Percentiles rank a stretch among this genome's conserved stretches.
Conservation (phyloP, 2,329 filamentous ascomycete genomes). For the Monilinia laxa region DNA sequence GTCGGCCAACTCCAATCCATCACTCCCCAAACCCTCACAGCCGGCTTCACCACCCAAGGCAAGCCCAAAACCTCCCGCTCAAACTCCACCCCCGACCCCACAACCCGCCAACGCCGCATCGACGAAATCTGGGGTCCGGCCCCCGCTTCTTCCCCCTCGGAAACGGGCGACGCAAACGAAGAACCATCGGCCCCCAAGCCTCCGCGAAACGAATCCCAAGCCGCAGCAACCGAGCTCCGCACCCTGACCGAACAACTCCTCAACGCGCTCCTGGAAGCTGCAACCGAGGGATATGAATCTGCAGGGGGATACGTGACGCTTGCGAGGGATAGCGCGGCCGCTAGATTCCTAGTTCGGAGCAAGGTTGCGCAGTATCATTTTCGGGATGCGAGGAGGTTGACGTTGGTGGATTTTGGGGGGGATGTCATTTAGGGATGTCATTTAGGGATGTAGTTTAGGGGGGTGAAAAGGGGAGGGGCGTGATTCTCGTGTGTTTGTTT, state of each 20-base stretch:
- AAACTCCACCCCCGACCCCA: constrained; percentile 42
- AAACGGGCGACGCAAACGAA: constrained; percentile 43
- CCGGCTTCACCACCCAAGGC: constrained; percentile 60
- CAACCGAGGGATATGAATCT: constrained; percentile 54
- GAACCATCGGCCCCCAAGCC: constrained; percentile 26
- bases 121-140: constrained; percentile 58
- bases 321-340: constrained; percentile 60
- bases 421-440: constrained; percentile 43
- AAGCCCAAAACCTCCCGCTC: constrained; percentile 53
- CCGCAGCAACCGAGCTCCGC: constrained; percentile 59
- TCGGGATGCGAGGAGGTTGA: constrained; percentile 58
- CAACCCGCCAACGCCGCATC: constrained; percentile 58
- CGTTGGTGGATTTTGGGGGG: constrained; percentile 63
- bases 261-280: constrained; percentile 56
- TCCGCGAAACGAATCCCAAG: constrained; percentile 38
- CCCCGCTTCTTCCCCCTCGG: constrained; percentile 40
- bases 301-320: constrained; percentile 59
- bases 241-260: constrained; percentile 60
- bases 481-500: too few relatives aligned
- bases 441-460: too few relatives aligned
- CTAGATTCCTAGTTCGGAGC: constrained; percentile 62
- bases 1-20: constrained; percentile 72
- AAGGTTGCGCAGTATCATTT: constrained; percentile 67
- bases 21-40: constrained; percentile 57
- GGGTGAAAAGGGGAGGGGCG: too few relatives aligned